Conservation (phyloP, 345 rosid species). For the Murraya paniculata region DNA sequence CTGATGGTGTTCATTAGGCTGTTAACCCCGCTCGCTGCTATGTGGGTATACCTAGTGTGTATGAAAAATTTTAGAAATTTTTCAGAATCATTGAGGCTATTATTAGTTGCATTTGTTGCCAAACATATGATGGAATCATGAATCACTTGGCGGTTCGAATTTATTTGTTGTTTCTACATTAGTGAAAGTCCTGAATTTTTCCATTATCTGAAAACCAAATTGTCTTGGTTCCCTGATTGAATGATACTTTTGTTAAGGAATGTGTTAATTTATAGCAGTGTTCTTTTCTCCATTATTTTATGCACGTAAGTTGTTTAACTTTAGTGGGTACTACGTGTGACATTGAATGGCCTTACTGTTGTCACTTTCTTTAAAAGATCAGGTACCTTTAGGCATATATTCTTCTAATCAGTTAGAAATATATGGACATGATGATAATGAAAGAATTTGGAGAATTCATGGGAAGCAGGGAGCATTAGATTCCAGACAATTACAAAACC, state of each 20-base stretch:
- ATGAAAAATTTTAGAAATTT: not conserved
- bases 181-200: not conserved
- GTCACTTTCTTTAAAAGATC: not conserved
- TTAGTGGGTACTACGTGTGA: not conserved
- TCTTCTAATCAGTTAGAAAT: not conserved
- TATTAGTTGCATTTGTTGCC: not conserved
- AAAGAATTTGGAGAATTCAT: not conserved
- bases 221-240: not conserved
- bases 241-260: not conserved
- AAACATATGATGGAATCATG: not conserved
- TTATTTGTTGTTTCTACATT: not conserved
- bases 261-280: not conserved
- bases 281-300: not conserved
- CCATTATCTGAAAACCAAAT: not conserved
- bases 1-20: slow-evolving; percentile 24
- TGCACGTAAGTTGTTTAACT: not conserved
- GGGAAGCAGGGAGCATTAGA: slow-evolving; percentile 31
- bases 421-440: not conserved
- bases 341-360: not conserved
- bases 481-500: slow-evolving; percentile 18
- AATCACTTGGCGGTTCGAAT: not conserved
- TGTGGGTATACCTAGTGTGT: not conserved
- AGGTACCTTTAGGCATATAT: not conserved
- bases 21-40: not conserved
- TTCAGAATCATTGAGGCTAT: not conserved